Evolutionary conservation across 2,329 filamentous ascomycete species (phyloP), one percentile per base, ranked within the genome.

Genomic region (Parasarocladium wereldwijsianum): DNA sequence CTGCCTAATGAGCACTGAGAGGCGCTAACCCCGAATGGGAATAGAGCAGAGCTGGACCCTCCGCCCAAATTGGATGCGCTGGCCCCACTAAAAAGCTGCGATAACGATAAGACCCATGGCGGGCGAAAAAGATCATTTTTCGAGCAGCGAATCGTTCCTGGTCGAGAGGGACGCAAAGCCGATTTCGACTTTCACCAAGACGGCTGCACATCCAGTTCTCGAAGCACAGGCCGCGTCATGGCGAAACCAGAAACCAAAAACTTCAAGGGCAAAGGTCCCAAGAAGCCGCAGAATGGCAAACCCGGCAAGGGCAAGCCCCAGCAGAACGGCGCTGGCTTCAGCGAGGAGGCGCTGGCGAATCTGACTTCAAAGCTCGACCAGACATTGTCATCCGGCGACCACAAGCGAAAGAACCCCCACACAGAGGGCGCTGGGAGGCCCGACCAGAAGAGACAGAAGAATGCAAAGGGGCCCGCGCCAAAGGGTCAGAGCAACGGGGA

Each of bases 281-380:
- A 57, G 34, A 44, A 50, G 29, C n/a, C n/a, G n/a, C n/a, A n/a
- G n/a, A n/a, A n/a, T n/a, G 44, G 50, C 19, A 58, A 54, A 39
- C 58, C 54, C 44, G 43, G 40, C 34, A 53, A 54, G 36, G 42
- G 41, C 24, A 29, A 40, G 32, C 17, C 36, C 17, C 12, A 29
- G 32, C 22, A 41, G 33, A 29, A 35, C 40, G 15, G 34, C 35
- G 29, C 18, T n/a, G 6, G 23, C 1, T 64, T 75, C 35, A 58
- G 70, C 37, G 58, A 66, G 35, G 51, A 55, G 21, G 54, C 65
- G 5, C 49, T 76, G 33, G 56, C 57, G 6, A 55, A 64, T 35
- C 47, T 75, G 41, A 74, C 69, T 5, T 58, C 62, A 19, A 65
- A 62, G 44, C 68, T 76, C 37, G 66, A 73, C 40, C 55, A 64